phyloP scores from a whole-genome alignment of 129 eudicot genomes.

The Centaurea solstitialis region DNA sequence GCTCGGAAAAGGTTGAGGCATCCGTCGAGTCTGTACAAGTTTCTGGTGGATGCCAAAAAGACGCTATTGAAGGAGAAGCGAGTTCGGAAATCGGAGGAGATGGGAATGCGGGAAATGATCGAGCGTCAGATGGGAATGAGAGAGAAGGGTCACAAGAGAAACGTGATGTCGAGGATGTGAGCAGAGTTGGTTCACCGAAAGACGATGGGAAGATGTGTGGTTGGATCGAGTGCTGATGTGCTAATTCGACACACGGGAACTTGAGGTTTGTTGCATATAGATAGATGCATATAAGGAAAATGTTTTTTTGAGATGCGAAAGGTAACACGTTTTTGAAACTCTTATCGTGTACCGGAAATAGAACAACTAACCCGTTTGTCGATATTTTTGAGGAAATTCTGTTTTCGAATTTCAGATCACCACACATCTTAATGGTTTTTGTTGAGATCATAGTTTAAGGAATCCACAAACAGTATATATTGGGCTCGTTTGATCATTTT shows the following conservation, averaged over 20 bases:
- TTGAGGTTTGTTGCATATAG: background rate
- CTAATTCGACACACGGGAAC: background rate
- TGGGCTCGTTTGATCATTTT: too few relatives aligned
- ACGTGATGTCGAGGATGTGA: background rate
- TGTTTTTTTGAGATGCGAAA: background rate
- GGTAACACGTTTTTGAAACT: background rate
- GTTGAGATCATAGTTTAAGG: too few relatives aligned
- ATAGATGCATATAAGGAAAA: background rate
- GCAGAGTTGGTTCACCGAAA: background rate
- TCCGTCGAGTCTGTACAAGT: background rate
- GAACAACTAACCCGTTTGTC: background rate
- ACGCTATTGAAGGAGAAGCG: conserved; percentile 1
- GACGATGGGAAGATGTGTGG: conserved; percentile 26
- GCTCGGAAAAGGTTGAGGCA: background rate
- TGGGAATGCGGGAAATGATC: background rate
- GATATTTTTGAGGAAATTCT: background rate
- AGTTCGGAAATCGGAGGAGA: background rate
- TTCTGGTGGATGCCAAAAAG: conserved; percentile 5
- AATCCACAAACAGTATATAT: background rate
- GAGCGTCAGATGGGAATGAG: background rate
- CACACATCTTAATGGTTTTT: too few relatives aligned
- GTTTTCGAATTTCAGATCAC: too few relatives aligned
- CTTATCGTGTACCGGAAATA: background rate
- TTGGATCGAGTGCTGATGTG: conserved; percentile 40
- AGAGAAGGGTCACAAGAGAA: background rate